Conservation (phyloP, 2,329 filamentous ascomycete genomes). For the Botrytis byssoidea region DNA sequence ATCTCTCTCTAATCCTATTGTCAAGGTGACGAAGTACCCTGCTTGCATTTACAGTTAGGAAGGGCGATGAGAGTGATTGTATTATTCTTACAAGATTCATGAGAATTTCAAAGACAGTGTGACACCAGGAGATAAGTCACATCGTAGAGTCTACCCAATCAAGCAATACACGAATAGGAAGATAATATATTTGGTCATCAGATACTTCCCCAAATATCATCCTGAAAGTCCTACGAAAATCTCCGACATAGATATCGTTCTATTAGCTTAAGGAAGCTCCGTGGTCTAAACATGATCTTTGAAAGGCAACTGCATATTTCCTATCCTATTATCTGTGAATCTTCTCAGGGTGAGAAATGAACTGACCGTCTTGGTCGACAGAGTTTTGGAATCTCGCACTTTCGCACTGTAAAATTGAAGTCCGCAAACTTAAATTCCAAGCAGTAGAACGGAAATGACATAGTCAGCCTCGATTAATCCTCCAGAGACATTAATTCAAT, state of each 20-base stretch:
- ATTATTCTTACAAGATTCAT: not conserved
- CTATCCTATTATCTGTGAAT: constrained; percentile 20
- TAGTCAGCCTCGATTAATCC: constrained; percentile 4
- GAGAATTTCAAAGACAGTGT: not conserved
- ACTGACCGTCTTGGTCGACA: constrained; percentile 12
- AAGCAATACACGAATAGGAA: not conserved
- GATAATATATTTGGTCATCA: constrained; percentile 49
- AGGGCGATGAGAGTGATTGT: not conserved
- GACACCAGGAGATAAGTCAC: not conserved
- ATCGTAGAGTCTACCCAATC: not conserved
- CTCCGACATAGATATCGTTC: constrained; percentile 84
- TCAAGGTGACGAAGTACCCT: not conserved
- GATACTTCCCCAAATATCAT: not conserved
- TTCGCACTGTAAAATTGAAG: not conserved
- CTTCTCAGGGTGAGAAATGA: constrained; percentile 18
- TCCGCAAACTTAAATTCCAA: not conserved
- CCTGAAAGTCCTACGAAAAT: constrained; percentile 80
- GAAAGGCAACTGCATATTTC: constrained; percentile 16
- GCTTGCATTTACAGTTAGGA: not conserved
- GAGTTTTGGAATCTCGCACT: not conserved
- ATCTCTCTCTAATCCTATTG: not conserved
- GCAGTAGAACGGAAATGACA: not conserved
- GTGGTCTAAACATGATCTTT: not conserved
- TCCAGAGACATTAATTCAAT: not conserved
- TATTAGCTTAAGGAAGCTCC: not conserved